Conservation (phyloP, 495 filamentous ascomycete genomes). For the Neurospora sp. region DNA sequence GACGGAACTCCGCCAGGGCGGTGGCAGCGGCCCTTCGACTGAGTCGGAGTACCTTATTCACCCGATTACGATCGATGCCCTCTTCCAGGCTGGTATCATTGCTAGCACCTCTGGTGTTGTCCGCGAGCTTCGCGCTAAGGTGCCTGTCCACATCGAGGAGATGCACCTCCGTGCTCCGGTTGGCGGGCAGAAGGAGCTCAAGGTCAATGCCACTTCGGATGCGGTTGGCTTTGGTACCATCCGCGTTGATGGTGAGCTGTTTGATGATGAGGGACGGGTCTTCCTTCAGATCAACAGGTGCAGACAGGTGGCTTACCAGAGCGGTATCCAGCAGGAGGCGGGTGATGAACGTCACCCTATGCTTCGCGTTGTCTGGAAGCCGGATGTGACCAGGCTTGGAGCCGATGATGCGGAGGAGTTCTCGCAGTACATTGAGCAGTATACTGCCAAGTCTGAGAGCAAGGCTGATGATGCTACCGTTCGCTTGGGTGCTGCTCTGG, state of each 20-base stretch:
- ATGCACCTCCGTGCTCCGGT: not conserved
- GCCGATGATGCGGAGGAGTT: not conserved
- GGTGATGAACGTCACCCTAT: not conserved
- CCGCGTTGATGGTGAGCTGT: not conserved
- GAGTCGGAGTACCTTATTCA: conserved; percentile 25
- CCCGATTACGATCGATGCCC: conserved; percentile 29
- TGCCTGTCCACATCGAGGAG: conserved; percentile 13
- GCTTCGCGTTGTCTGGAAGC: not conserved
- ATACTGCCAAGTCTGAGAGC: not conserved
- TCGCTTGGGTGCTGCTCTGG: not conserved
- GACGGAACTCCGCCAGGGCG: conserved; percentile 15
- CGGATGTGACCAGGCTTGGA: not conserved
- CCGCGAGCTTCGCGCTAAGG: conserved; percentile 10
- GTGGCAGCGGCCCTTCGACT: conserved; percentile 8
- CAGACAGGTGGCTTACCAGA: not conserved
- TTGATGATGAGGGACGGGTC: not conserved
- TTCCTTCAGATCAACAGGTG: not conserved
- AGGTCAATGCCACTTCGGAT: conserved; percentile 18
- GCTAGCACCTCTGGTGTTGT: conserved; percentile 12
- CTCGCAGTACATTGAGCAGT: not conserved
- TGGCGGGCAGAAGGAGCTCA: not conserved
- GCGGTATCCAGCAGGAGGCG: not conserved
- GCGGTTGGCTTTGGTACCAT: conserved; percentile 10
- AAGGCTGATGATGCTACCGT: not conserved
- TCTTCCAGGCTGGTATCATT: conserved; percentile 23